phyloP scores from a whole-genome alignment of 805 yeast genomes.

The Wickerhamiella qilinensis region DNA sequence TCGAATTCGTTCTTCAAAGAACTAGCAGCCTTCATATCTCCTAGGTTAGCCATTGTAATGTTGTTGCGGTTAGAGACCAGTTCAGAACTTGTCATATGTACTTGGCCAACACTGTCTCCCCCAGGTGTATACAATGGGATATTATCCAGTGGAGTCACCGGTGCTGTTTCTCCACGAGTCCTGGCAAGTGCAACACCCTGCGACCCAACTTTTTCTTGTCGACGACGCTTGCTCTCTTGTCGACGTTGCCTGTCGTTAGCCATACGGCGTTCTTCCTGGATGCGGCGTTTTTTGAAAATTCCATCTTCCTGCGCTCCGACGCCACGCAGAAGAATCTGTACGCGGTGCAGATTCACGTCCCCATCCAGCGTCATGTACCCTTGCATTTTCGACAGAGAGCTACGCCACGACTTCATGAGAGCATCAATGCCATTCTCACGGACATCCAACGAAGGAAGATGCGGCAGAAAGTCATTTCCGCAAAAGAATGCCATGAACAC shows the following conservation, averaged over 20 bases:
- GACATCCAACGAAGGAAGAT: slow-evolving; percentile 84
- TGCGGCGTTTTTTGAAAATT: slow-evolving; percentile 55
- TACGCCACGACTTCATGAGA: slow-evolving; percentile 71
- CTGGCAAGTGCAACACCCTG: slow-evolving; percentile 21
- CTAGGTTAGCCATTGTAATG: slow-evolving; percentile 3
- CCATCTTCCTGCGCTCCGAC: slow-evolving; percentile 62
- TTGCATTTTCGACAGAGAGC: slow-evolving; percentile 43
- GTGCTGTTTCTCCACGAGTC: slow-evolving; percentile 64
- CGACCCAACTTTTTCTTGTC: slow-evolving; percentile 1
- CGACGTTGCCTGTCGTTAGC: slow-evolving; percentile 32
- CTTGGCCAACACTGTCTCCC: slow-evolving; percentile 60
- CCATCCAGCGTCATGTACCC: slow-evolving; percentile 89
- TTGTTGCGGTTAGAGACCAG: slow-evolving; percentile 29
- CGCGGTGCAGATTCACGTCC: slow-evolving; percentile 53
- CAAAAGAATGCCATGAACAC: slow-evolving; percentile 96
- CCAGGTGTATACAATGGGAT: slow-evolving; percentile 61
- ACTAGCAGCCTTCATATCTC: neutral
- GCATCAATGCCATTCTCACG: slow-evolving; percentile 86
- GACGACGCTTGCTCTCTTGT: slow-evolving; percentile 24
- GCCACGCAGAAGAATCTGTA: slow-evolving; percentile 48
- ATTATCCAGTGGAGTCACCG: slow-evolving; percentile 47
- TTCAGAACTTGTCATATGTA: slow-evolving; percentile 51
- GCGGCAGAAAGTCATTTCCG: slow-evolving; percentile 97
- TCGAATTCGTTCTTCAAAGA: neutral
- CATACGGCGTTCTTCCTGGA: slow-evolving; percentile 51